Conservation (phyloP, 2,329 filamentous ascomycete genomes). For the Aspergillus fischeri region DNA sequence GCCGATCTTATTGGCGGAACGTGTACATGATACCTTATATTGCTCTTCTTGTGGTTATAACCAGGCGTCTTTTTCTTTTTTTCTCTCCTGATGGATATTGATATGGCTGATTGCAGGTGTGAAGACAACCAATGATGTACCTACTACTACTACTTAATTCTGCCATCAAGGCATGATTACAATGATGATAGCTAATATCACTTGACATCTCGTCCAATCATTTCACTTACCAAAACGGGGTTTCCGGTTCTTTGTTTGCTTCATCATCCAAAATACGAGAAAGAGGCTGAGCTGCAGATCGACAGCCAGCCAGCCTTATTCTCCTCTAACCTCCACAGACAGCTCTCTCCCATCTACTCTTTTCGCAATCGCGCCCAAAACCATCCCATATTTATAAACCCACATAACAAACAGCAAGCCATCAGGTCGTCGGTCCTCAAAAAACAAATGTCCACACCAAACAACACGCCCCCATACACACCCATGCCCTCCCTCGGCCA, state of each 20-base stretch:
- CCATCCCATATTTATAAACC: background rate
- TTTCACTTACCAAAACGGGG: too few species aligned
- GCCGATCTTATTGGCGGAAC: conserved; percentile 18
- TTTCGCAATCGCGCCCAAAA: too few species aligned
- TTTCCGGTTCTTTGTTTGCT: too few species aligned
- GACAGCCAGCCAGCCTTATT: too few species aligned
- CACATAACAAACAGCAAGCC: background rate
- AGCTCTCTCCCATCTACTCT: too few species aligned
- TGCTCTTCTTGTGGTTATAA: conserved; percentile 8
- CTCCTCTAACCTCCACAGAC: too few species aligned
- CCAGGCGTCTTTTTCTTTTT: background rate
- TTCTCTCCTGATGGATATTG: conserved; percentile 3
- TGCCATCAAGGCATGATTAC: background rate
- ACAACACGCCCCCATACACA: conserved; percentile 24
- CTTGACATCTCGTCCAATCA: too few species aligned
- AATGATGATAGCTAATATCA: background rate
- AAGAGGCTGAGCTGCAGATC: too few species aligned
- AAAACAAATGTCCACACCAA: background rate
- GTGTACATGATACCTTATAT: conserved; percentile 35
- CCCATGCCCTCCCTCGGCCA: conserved; percentile 28
- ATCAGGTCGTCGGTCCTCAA: background rate
- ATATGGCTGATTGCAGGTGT: conserved; percentile 2
- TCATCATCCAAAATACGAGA: too few species aligned
- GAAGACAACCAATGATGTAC: background rate
- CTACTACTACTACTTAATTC: background rate